Percentiles rank a stretch among this genome's conserved stretches.
Evolutionary conservation across 2,329 filamentous ascomycete species (phyloP).

Genomic region (Aspergillus sp.): DNA sequence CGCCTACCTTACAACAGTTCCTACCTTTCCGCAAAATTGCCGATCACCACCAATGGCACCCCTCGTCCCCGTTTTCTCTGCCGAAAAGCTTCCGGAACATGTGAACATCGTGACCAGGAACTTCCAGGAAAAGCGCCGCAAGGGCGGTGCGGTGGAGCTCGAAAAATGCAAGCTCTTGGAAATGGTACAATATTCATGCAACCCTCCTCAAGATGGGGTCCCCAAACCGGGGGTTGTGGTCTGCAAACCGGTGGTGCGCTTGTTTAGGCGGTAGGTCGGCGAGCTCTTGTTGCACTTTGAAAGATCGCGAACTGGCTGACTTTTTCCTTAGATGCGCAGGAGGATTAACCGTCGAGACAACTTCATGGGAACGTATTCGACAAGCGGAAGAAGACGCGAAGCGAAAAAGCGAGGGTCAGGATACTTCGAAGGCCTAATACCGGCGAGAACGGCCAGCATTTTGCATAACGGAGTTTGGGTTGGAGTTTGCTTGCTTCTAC

Average conservation of each 20-base stretch:
- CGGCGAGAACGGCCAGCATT: constrained; percentile 7
- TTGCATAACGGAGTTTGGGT: constrained; percentile 15
- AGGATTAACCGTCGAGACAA: constrained; percentile 62
- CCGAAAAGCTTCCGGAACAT: constrained; percentile 51
- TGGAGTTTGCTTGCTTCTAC: constrained; percentile 13
- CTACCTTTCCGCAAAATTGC: neutral
- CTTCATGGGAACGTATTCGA: constrained; percentile 54
- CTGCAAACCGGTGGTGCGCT: constrained; percentile 58
- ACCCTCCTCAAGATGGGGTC: constrained; percentile 48
- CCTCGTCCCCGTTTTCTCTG: constrained; percentile 53
- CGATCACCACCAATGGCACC: constrained; percentile 52
- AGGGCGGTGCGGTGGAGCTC: constrained; percentile 52
- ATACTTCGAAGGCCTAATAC: constrained; percentile 18
- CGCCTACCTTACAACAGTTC: neutral
- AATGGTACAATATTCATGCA: constrained; percentile 63
- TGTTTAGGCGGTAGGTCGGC: constrained; percentile 57
- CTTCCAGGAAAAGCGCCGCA: constrained; percentile 53
- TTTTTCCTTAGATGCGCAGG: constrained; percentile 43
- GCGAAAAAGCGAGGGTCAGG: constrained; percentile 22
- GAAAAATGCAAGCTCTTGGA: constrained; percentile 58
- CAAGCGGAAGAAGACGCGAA: constrained; percentile 36
- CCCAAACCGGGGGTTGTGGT: constrained; percentile 45
- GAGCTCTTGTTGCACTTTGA: neutral
- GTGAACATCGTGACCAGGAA: constrained; percentile 48
- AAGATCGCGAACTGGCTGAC: neutral